phyloP scores from a whole-genome alignment of 2,329 filamentous ascomycete species.

The Pyrenophora tritici-repentis region DNA sequence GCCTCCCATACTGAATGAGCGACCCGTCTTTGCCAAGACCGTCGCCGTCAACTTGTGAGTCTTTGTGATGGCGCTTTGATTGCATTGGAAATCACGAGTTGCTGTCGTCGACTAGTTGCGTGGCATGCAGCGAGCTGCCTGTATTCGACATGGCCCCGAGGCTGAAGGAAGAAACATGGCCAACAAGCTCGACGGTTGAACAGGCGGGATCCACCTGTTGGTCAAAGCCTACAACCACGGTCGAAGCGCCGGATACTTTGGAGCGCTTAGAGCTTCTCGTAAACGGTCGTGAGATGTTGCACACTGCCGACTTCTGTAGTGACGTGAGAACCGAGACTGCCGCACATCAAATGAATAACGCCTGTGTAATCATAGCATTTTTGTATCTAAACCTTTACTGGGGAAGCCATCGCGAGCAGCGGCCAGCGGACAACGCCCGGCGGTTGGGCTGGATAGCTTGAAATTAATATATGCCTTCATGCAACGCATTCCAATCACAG shows the following conservation, averaged over 20 bases:
- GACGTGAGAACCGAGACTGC: too few species aligned
- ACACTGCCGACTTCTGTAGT: too few species aligned
- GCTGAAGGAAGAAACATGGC: constrained; percentile 28
- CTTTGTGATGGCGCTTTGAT: constrained; percentile 14
- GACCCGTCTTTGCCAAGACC: constrained; percentile 11
- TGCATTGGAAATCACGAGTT: constrained; percentile 18
- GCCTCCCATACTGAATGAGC: background rate
- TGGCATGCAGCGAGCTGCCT: constrained; percentile 8
- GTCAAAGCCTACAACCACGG: constrained; percentile 7
- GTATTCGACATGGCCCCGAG: constrained; percentile 17
- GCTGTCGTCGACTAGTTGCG: constrained; percentile 8
- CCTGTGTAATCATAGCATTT: constrained; percentile 1
- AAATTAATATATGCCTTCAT: too few species aligned
- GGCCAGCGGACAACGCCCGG: background rate
- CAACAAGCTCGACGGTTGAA: constrained; percentile 19
- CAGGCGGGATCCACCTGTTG: constrained; percentile 8
- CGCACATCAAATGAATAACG: too few species aligned
- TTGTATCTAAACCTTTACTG: background rate
- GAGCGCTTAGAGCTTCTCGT: constrained; percentile 9
- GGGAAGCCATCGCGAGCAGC: background rate
- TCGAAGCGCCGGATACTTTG: constrained; percentile 9
- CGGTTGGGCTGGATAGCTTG: background rate
- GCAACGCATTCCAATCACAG: too few species aligned
- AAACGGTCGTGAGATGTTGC: background rate
- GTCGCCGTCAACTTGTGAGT: constrained; percentile 8